phyloP scores from a whole-genome alignment of 768 basidiomycete species.

The Myochromella boudieri region DNA sequence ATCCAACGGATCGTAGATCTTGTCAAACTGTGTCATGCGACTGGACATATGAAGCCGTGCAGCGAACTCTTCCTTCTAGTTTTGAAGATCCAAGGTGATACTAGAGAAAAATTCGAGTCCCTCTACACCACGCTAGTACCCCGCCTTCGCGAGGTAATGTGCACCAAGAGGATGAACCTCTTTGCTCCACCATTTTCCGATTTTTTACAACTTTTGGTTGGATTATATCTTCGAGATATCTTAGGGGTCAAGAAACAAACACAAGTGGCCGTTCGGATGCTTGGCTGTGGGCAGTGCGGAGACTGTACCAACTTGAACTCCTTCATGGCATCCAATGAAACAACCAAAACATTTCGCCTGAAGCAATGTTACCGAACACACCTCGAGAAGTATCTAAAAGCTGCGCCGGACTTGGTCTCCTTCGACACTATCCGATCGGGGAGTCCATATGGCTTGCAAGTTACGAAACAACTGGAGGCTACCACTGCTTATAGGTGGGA shows the following conservation, averaged over 20 bases:
- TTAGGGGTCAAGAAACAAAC: slow-evolving; percentile 22
- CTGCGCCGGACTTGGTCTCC: slow-evolving; percentile 24
- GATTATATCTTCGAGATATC: slow-evolving; percentile 25
- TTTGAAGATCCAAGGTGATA: slow-evolving; percentile 15
- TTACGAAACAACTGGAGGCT: slow-evolving; percentile 26
- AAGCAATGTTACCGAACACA: slow-evolving; percentile 21
- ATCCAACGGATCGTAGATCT: slow-evolving; percentile 25
- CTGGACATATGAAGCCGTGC: slow-evolving; percentile 20
- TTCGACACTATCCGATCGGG: slow-evolving; percentile 22
- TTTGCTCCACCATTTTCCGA: slow-evolving; percentile 25
- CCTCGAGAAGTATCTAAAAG: slow-evolving; percentile 19
- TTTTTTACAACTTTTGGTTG: slow-evolving; percentile 28
- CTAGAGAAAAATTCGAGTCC: slow-evolving; percentile 20
- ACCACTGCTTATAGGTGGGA: slow-evolving; percentile 22
- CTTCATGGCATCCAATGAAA: slow-evolving; percentile 23
- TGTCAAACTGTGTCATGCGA: slow-evolving; percentile 23
- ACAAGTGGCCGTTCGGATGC: slow-evolving; percentile 20
- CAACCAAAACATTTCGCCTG: slow-evolving; percentile 17
- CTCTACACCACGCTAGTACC: slow-evolving; percentile 27
- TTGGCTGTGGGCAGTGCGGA: slow-evolving; percentile 32
- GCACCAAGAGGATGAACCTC: slow-evolving; percentile 15
- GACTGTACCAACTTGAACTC: slow-evolving; percentile 27
- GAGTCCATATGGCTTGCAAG: slow-evolving; percentile 25
- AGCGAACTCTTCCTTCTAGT: slow-evolving; percentile 21
- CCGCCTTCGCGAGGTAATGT: slow-evolving; percentile 20